Evolutionary conservation across 2,329 filamentous ascomycete species (phyloP), one percentile per base, ranked within the genome.

Genomic region (Clarireedia homoeocarpa): DNA sequence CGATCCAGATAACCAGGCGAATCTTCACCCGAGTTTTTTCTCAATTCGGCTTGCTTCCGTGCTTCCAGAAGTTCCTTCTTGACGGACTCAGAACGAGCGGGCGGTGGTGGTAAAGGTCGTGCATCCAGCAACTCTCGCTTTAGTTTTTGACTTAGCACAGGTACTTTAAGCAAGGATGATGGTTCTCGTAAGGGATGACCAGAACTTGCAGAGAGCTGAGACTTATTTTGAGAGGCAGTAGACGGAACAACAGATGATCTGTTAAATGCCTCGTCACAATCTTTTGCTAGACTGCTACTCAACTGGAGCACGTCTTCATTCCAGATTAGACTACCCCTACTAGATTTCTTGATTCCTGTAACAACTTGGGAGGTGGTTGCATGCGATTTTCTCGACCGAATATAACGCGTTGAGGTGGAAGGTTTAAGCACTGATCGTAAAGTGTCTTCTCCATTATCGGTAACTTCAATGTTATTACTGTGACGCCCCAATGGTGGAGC

Each of bases 191-290:
- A 53, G 24, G 36, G 34, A n/a, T 51, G 4, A 27, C 47, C 51
- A 44, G 59, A 42, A 23, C 26, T 45, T 23, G 23, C 48, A n/a
- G 54, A 48, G 15, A 52, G 45, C 5, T 50, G 49, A 17, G 54
- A 56, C 17, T 34, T 44, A 9, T 56, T 30, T 30, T 48, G 42
- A 15, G 44, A 40, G 36, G 20, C 26, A 24, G 9, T 40, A 15
- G 56, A 56, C 15, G 52, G 20, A 27, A 52, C 23, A 79, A 71
- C 0, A 77, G 85, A 54, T 74, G 78, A 63, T 44, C 86, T 84
- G 67, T 89, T 91, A 74, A 97, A 96, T 1, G 91, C 91, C 66
- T 94, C 89, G 66, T 97, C 91, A 66, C 91, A 95, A 57, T 94
- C 89, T 70, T 90, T 89, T 50, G 90, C 89, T 59, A 96, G 84